Base-by-base conservation (phyloP, 139 green algal genomes). In the Tetraselmis striata region DNA sequence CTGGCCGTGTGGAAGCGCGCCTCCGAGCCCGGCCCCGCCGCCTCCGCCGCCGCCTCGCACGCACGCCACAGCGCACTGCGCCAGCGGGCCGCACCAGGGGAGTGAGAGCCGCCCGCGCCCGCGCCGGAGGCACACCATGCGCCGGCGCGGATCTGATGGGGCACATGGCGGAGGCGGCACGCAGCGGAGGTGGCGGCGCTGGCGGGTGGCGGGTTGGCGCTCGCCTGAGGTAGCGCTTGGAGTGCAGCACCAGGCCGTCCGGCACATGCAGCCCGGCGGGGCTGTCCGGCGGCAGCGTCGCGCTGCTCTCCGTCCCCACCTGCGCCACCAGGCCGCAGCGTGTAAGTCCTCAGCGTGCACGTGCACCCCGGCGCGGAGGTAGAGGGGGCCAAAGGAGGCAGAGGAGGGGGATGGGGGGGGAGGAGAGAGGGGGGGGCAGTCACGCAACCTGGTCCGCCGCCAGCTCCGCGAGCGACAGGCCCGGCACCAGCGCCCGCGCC, bases 41-140 rank as follows among this genome's bases (percentile, higher is more conserved):
- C 86, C 30, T 29, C 67, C 0, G 77, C 80, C 29, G 84, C 30
- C 59, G 79, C 77, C 80, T 87, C 29, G 75, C 91, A 94, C 18
- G 89, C 89, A 22, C 32, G 26, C 91, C 91, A 95, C 28, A 96
- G 84, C 25, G 89, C 91, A 18, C 26, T 82, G 75, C 79, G 18
- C n/a, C n/a, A n/a, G n/a, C n/a, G n/a, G n/a, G n/a, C n/a, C n/a
- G n/a, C n/a, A n/a, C n/a, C n/a, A n/a, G n/a, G n/a, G n/a, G n/a
- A n/a, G n/a, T n/a, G n/a, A n/a, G n/a, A n/a, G n/a, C n/a, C n/a
- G n/a, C n/a, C n/a, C n/a, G n/a, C n/a, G n/a, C n/a, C n/a, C n/a
- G n/a, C n/a, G n/a, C n/a, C n/a, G n/a, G n/a, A n/a, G n/a, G n/a
- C n/a, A n/a, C n/a, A n/a, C n/a, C n/a, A n/a, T n/a, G n/a, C n/a